Conservation (phyloP, 2,329 filamentous ascomycete species). For the Fusarium transvaalense region DNA sequence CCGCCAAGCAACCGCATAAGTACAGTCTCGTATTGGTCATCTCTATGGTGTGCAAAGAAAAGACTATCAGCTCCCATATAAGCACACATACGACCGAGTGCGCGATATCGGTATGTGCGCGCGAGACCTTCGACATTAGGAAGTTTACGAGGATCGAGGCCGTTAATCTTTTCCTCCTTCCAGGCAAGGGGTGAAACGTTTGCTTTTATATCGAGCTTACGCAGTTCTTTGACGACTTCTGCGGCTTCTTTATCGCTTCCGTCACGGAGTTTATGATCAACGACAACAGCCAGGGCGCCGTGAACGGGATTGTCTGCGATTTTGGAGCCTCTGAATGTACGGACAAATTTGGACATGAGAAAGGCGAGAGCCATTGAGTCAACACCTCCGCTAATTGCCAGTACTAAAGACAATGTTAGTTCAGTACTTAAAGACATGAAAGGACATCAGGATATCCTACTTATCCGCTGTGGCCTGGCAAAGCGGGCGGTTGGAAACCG, state of each 20-base stretch:
- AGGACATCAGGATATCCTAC: constrained; percentile 48
- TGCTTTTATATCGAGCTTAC: constrained; percentile 54
- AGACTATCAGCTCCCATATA: constrained; percentile 67
- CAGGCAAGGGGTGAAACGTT: constrained; percentile 58
- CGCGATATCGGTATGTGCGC: constrained; percentile 78
- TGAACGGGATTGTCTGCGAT: constrained; percentile 61
- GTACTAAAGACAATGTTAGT: constrained; percentile 58
- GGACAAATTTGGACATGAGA: constrained; percentile 69
- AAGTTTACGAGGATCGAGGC: constrained; percentile 53
- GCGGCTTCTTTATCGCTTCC: constrained; percentile 66
- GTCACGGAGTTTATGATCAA: constrained; percentile 70
- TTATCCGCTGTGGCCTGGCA: constrained; percentile 56
- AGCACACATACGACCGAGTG: constrained; percentile 72
- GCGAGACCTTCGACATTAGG: constrained; percentile 83
- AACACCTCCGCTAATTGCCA: constrained; percentile 92
- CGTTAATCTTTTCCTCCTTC: constrained; percentile 53
- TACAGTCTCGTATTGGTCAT: constrained; percentile 92
- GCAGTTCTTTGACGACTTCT: constrained; percentile 58
- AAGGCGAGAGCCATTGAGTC: constrained; percentile 97
- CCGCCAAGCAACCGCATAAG: constrained; percentile 80
- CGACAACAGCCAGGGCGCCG: constrained; percentile 61
- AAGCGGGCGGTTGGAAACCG: constrained; percentile 60
- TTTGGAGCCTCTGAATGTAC: constrained; percentile 50
- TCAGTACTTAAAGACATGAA: background rate
- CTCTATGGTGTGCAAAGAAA: constrained; percentile 86